Evolutionary conservation across 768 basidiomycete species (phyloP).

Genomic region (Serendipita indica): DNA sequence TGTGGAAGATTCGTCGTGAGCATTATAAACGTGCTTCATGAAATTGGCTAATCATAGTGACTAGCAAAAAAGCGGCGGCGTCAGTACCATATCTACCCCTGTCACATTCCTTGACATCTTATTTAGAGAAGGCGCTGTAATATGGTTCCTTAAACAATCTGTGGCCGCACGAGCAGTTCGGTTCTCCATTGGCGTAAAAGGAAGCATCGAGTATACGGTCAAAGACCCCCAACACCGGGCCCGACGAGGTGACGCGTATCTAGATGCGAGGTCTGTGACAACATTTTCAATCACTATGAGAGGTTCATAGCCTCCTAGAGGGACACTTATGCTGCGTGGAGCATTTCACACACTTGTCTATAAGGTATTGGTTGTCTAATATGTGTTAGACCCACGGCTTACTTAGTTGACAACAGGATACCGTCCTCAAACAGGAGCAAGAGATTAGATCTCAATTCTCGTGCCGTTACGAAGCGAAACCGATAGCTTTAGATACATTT

Average conservation of each 20-base stretch:
- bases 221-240: not conserved
- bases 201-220: not conserved
- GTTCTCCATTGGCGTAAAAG: not conserved
- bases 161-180: not conserved
- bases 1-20: not conserved
- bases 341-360: not conserved
- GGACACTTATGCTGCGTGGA: no score
- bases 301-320: no score
- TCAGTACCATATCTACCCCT: not conserved
- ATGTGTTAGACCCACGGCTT: not conserved
- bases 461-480: not conserved
- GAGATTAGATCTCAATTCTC: no score
- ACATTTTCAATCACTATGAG: no score
- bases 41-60: not conserved
- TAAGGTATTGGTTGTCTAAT: not conserved
- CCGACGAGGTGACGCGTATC: not conserved
- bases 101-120: not conserved
- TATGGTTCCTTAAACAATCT: conserved; percentile 7
- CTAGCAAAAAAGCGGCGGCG: conserved; percentile 1
- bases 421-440: not conserved
- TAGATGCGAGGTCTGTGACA: no score
- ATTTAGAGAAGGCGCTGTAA: conserved; percentile 3
- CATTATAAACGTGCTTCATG: not conserved
- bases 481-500: not conserved
- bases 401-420: not conserved